Base-by-base conservation (phyloP, 2,329 filamentous ascomycete genomes). In the Fusarium aywerte region DNA sequence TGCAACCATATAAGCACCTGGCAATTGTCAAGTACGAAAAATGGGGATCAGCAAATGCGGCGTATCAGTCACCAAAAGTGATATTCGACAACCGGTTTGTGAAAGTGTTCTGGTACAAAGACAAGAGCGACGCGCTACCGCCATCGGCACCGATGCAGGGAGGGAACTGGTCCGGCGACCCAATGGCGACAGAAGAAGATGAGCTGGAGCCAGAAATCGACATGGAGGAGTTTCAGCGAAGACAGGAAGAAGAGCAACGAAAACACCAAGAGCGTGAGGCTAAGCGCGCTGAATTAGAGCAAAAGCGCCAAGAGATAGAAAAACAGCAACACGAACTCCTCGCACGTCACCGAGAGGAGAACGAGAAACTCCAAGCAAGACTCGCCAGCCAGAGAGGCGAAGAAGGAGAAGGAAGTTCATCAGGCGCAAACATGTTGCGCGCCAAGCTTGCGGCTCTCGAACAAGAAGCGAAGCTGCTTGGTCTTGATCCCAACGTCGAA, bases 1-100 rank as follows among this genome's bases (percentile, higher is more conserved):
- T 95, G 82, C 87, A 91, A 69, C 81, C 84, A 2, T 85, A 89
- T 74, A 89, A 89, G 73, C 84, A 86, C 39, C 77, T 92, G 16
- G 92, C 92, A 2, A 81, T 92, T 29, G 83, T 96, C 65, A 90
- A 89, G 68, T 96, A 85, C 70, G 84, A 88, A 49, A 83, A 83
- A 39, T 91, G 89, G 84, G 83, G 83, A 8, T 79, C 87, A 15
- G 92, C 92, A 15, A 86, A 88, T 60, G 85, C 86, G 16, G 92
- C 92, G 3, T 93, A 92, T 75, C 84, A 85, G 44, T 93, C 90
- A 10, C 92, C 92, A 0, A 93, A 93, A 73, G 89, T 89, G 44
- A 89, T 96, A 42, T 96, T 95, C 73, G 90, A 94, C 72, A 96
- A 95, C 70, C 84, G 92, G 12, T 96, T 96, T 70, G 92, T 96